Evolutionary conservation across 2,329 filamentous ascomycete genomes (phyloP).

Genomic region (Alternaria postmessia): DNA sequence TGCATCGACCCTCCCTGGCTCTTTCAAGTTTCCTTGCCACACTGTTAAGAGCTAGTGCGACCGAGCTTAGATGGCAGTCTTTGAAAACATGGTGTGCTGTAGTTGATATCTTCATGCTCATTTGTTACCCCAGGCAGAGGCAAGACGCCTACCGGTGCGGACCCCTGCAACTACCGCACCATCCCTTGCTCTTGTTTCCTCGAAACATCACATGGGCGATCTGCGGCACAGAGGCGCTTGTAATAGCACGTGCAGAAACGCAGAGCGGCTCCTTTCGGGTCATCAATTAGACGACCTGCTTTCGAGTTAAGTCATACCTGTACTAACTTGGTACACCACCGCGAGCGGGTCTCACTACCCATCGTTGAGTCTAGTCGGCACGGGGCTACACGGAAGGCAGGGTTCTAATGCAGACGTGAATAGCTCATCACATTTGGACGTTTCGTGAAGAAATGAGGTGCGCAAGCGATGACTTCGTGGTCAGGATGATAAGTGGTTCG

Average conservation of each 20-base stretch:
- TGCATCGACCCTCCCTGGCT: neutral
- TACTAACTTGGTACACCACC: neutral
- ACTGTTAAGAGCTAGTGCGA: neutral
- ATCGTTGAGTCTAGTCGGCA: constrained; percentile 18
- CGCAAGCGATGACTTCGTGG: constrained; percentile 20
- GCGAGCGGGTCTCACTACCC: constrained; percentile 8
- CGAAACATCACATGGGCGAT: constrained; percentile 27
- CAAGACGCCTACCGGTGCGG: constrained; percentile 25
- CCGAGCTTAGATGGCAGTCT: constrained; percentile 3
- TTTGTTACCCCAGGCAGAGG: constrained; percentile 35
- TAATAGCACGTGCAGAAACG: constrained; percentile 38
- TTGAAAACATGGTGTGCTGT: constrained; percentile 16
- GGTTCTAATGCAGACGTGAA: constrained; percentile 25
- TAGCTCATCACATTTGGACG: constrained; percentile 28
- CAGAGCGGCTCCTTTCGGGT: constrained; percentile 40
- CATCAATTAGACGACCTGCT: constrained; percentile 8
- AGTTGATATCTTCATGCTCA: constrained; percentile 27
- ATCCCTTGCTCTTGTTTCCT: constrained; percentile 22
- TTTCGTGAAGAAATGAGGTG: constrained; percentile 26
- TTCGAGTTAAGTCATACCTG: neutral
- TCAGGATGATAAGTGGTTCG: constrained; percentile 25
- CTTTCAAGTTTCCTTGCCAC: neutral
- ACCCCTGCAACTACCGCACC: constrained; percentile 20
- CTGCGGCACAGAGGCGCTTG: constrained; percentile 36
- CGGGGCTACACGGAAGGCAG: constrained; percentile 19